Base-by-base conservation (phyloP, 2,329 filamentous ascomycete genomes). In the Fulvia fulva region DNA sequence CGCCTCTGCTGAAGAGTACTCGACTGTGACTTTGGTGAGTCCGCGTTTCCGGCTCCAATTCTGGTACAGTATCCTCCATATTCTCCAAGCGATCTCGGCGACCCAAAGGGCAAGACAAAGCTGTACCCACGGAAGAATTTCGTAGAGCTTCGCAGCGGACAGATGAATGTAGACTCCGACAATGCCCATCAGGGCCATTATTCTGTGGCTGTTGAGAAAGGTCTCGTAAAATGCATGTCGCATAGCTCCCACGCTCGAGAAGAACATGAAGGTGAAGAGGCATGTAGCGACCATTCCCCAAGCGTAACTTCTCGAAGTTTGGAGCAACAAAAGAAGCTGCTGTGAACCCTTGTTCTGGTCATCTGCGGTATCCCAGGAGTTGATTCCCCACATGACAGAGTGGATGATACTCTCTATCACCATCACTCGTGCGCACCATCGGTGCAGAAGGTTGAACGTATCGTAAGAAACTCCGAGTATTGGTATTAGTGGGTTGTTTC, bases 161-260 rank as follows among this genome's bases (percentile, higher is more conserved):
- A 90, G 86, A 77, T 97, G 94, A 34, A 92, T 78, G 82, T 87
- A 93, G 8, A 92, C 86, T 67, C 86, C 87, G 58, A 83, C 79
- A 50, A 97, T 83, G 49, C 81, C 78, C 53, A 90, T 70, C 30
- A 87, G 74, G 43, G 87, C 91, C 53, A 95, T 77, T 37, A 89
- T 74, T 66, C 96, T 91, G 76, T 97, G 94, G 28, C 87, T 75
- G 71, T 90, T 90, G 67, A 97, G 82, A 77, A 97, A 97, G 0
- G 90, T 94, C 77, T 97, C 94, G 77, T 99, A 97, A 73, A 96
- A 96, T 30, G 93, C 91, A 74, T 97, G 93, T 61, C 94, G 87
- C 53, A 99, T 71, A 0, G 91, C 88, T 2, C 91, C 93, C 55
- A 89, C 78, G 9, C 91, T 87, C 26, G 87, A 78, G 53, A 96